Conservation (phyloP, 192 early-diverging fungal genomes). For the Rhizophagus clarus region DNA sequence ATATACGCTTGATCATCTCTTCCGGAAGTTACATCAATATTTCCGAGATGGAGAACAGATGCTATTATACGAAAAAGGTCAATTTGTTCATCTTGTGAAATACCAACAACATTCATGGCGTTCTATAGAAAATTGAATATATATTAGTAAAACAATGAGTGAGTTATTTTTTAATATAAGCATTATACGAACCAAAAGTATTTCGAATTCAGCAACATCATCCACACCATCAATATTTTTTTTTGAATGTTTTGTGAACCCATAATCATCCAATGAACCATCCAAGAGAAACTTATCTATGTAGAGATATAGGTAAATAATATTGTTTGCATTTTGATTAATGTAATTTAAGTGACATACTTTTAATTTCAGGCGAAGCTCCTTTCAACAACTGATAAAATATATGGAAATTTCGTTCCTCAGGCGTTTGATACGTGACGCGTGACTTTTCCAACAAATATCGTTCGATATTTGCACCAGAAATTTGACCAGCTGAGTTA, state of each 20-base stretch:
- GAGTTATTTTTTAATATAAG: not conserved
- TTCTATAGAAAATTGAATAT: constrained; percentile 45
- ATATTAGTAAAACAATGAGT: not conserved
- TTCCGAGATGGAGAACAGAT: constrained; percentile 90
- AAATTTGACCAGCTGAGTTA: constrained; percentile 71
- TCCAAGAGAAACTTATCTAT: constrained; percentile 75
- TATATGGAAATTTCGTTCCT: constrained; percentile 96
- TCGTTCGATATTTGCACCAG: constrained; percentile 95
- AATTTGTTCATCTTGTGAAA: constrained; percentile 72
- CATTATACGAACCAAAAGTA: constrained; percentile 58
- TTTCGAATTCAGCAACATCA: constrained; percentile 79
- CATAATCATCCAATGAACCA: constrained; percentile 74
- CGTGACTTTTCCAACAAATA: constrained; percentile 98
- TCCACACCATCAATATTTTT: constrained; percentile 93
- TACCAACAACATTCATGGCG: constrained; percentile 83
- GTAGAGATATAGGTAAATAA: constrained; percentile 23
- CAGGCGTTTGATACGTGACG: constrained; percentile 87
- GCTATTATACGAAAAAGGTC: constrained; percentile 85
- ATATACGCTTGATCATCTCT: constrained; percentile 89
- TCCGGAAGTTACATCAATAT: constrained; percentile 79
- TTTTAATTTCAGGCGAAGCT: constrained; percentile 68
- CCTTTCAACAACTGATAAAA: constrained; percentile 98
- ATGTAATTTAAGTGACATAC: constrained; percentile 38
- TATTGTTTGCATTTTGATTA: constrained; percentile 4
- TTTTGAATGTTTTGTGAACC: constrained; percentile 81